Evolutionary conservation across 2,329 filamentous ascomycete genomes (phyloP).

Genomic region (Aspergillus intermedius): DNA sequence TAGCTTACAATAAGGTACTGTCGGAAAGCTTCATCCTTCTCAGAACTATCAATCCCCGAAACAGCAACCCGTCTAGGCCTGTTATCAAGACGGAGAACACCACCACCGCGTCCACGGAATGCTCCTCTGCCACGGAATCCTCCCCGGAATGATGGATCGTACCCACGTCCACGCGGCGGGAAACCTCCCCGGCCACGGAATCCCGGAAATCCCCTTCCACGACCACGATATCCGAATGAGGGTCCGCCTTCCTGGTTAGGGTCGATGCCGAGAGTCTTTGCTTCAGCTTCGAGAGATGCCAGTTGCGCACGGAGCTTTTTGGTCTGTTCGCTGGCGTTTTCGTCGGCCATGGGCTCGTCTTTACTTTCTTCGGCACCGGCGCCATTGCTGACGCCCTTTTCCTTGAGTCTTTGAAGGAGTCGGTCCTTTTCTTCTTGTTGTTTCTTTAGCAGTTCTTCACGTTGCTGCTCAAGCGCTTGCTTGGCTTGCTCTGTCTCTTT

Average conservation of each 20-base stretch:
- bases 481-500: conserved; percentile 48
- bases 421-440: conserved; percentile 51
- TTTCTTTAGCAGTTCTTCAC: conserved; percentile 44
- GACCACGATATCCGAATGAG: conserved; percentile 27
- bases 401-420: conserved; percentile 44
- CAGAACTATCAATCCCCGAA: conserved; percentile 41
- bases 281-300: conserved; percentile 51
- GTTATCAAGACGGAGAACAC: conserved; percentile 53
- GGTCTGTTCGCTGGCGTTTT: conserved; percentile 42
- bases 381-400: conserved; percentile 30
- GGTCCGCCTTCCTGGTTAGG: conserved; percentile 28
- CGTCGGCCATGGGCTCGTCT: conserved; percentile 20
- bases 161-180: conserved; percentile 35
- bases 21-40: conserved; percentile 50
- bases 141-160: conserved; percentile 33
- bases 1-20: conserved; percentile 48
- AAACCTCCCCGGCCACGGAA: conserved; percentile 35
- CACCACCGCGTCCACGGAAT: conserved; percentile 36
- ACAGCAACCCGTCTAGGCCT: conserved; percentile 50
- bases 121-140: conserved; percentile 39
- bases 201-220: conserved; percentile 30
- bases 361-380: conserved; percentile 17
- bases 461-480: conserved; percentile 49
- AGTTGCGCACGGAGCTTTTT: conserved; percentile 49
- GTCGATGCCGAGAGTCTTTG: conserved; percentile 48